Conservation (phyloP, 1,284 basidiomycete genomes). For the Psilocybe mexicana region DNA sequence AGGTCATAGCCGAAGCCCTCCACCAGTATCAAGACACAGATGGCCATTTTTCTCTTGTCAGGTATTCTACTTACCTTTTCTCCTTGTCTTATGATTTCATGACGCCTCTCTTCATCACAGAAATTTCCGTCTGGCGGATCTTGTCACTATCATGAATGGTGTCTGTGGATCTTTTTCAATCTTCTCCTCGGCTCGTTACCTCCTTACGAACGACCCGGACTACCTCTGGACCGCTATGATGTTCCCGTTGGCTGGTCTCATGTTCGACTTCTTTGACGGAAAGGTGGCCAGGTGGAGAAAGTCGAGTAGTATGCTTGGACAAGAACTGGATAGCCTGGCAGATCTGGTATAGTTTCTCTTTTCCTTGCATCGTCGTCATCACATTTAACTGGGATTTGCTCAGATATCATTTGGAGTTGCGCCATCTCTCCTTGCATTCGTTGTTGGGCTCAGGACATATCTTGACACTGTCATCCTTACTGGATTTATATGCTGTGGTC, state of each 20-base stretch:
- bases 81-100: constrained; percentile 16
- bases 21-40: constrained; percentile 87
- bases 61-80: constrained; percentile 48
- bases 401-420: constrained; percentile 98
- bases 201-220: constrained; percentile 79
- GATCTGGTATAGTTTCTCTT: constrained; percentile 66
- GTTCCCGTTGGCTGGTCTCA: constrained; percentile 92
- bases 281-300: constrained; percentile 98
- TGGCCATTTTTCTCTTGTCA: constrained; percentile 93
- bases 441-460: constrained; percentile 86
- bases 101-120: constrained; percentile 42
- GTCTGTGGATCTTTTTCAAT: constrained; percentile 97
- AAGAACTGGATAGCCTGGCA: constrained; percentile 96
- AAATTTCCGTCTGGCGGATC: constrained; percentile 97
- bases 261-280: constrained; percentile 98
- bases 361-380: background rate
- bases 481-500: constrained; percentile 92
- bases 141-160: constrained; percentile 99
- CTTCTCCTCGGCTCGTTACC: constrained; percentile 89
- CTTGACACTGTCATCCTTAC: constrained; percentile 89
- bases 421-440: constrained; percentile 90
- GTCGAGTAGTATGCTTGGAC: constrained; percentile 94
- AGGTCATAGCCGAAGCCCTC: constrained; percentile 52
- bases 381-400: background rate
- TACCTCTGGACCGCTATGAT: constrained; percentile 85